Evolutionary conservation across 257 asterid species (phyloP), one percentile per base, ranked within the genome.

Genomic region (Gentiana straminea): DNA sequence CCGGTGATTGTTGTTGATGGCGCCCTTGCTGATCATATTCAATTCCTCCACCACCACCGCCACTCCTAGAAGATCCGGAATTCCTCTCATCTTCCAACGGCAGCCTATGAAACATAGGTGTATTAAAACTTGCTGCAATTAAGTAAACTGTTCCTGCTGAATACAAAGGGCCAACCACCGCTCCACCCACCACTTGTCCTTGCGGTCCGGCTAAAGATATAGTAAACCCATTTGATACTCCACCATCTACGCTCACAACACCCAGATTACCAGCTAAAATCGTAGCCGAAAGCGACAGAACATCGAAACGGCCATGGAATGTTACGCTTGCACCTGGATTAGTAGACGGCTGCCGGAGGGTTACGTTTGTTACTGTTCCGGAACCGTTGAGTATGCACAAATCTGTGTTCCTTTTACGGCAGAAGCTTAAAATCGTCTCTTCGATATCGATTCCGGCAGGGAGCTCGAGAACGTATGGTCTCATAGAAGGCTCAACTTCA

Each of bases 121-220:
- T 72, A 52, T 69, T 80, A 46, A 84, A 84, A 51, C 84, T 74
- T 15, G 90, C 84, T 33, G 94, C 87, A 11, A 87, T 73, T 8
- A 87, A 65, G 12, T 74, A 82, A 0, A 84, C 68, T 1, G 93
- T 79, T 11, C 84, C 86, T 4, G 84, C 93, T 2, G 94, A 62
- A 33, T 71, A 51, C 39, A 87, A 55, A 1, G 89, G 86, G 1
- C 96, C 96, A 15, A 81, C 77, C 0, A 87, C 96, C 4, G 68
- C 56, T 0, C 96, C 96, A 4, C 96, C 96, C 1, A 84, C 84
- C 4, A 87, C 85, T 66, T 82, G 96, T 13, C 94, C 96, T 62
- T 84, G 93, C 7, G 96, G 94, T 0, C 94, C 96, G 32, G 89
- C 87, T 1, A 85, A 51, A 0, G 86, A 73, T 0, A 88, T 71